Evolutionary conservation across 495 filamentous ascomycete genomes (phyloP).

Genomic region (Letharia lupina): DNA sequence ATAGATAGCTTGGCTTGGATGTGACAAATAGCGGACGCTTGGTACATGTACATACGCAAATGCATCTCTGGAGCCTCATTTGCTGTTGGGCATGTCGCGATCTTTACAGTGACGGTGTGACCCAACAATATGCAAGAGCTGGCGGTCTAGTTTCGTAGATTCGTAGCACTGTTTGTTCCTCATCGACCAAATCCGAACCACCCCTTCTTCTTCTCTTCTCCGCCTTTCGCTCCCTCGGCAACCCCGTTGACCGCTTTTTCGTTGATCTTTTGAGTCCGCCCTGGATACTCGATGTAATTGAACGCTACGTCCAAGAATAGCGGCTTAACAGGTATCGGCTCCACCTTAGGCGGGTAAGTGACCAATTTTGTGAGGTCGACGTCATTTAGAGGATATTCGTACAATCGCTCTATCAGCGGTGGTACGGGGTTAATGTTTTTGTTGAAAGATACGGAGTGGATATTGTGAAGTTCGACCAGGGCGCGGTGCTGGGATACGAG

Average conservation of each 20-base stretch:
- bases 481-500: constrained; percentile 71
- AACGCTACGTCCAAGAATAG: constrained; percentile 94
- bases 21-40: neutral
- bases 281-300: constrained; percentile 96
- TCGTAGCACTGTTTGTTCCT: neutral
- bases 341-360: constrained; percentile 72
- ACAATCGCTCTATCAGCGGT: constrained; percentile 59
- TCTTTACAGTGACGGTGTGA: neutral
- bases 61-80: neutral
- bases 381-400: constrained; percentile 58
- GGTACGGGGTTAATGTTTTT: constrained; percentile 17
- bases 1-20: neutral
- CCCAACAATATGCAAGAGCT: neutral
- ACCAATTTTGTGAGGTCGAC: constrained; percentile 74
- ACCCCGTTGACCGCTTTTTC: constrained; percentile 25
- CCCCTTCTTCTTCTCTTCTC: constrained; percentile 54
- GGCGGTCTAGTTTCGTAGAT: neutral
- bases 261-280: constrained; percentile 32
- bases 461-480: constrained; percentile 67
- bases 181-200: constrained; percentile 89
- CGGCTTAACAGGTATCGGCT: constrained; percentile 85
- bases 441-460: constrained; percentile 30
- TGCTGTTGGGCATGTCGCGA: neutral
- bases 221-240: constrained; percentile 27
- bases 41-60: constrained; percentile 2